Evolutionary conservation across 805 yeast species (phyloP), one percentile per base, ranked within the genome.

Genomic region (Tetrapisispora fleetii): DNA sequence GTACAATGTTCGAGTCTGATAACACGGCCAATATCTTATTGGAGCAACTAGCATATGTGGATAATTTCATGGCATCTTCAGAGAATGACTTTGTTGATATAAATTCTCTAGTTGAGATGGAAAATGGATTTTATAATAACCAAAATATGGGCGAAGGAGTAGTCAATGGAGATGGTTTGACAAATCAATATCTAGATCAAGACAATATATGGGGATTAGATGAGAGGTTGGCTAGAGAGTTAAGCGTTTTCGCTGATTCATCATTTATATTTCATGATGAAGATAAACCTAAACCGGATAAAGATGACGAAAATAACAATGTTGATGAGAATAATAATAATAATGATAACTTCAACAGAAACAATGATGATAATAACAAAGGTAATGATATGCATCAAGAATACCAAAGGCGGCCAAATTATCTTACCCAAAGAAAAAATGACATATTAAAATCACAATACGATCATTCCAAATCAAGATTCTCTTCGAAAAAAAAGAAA

Each of bases 181-280:
- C 35, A 14, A 45, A 45, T 38, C 42, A 19, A 21, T 11, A 28
- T 32, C 21, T 36, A n/a, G 39, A 37, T 7, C 36, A 14, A 7
- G 18, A 19, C 4, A 45, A 48, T n/a, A 47, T 43, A 21, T 50
- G 49, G 45, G 51, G 50, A 2, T 67, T 76, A 27, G 81, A 77
- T 54, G 80, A 76, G 52, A 74, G 77, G 46, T 56, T 77, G 24
- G 75, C 79, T 6, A 78, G 77, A 17, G 93, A 85, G 58, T 72
- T 85, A 53, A 85, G 87, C 17, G 90, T 89, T 1, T 85, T 85
- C 73, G 91, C 90, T 0, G 90, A 84, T 57, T 90, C 83, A 50
- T 76, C 86, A 2, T 85, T 85, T 55, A 76, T 85, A 2, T 85
- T 85, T 60, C 88, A 91, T 1, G 93, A 85, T 59, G 93, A 85